Evolutionary conservation across 345 rosid genomes (phyloP), one percentile per base, ranked within the genome.

Genomic region (Noccaea bulbosa): DNA sequence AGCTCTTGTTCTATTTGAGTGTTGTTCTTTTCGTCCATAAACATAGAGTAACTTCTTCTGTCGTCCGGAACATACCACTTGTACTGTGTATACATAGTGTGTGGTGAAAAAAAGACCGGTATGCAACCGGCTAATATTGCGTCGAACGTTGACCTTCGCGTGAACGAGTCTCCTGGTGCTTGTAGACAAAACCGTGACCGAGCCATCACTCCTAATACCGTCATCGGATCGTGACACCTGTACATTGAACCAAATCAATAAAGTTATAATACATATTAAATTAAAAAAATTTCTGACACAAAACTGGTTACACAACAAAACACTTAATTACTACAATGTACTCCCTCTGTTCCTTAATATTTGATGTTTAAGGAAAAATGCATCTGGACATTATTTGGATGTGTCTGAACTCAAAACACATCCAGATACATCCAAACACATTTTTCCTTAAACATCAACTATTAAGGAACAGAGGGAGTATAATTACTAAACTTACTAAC

Each of bases 51-150:
- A 45, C 79, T 70, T 7, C 67, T 24, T 17, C 11, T 54, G 20
- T 84, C 73, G 49, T 66, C 77, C 0, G 91, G 86, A 4, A 86
- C 69, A 77, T 82, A 68, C 90, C 90, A 86, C 44, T 11, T 40
- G 54, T 86, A 86, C 33, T 86, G 83, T 38, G 69, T 67, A 54
- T 81, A 86, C 9, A 80, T 82, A 0, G 90, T 82, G 12, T 57
- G 72, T 1, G 81, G 85, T 55, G 82, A 84, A 61, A 86, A 86
- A 70, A 86, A 86, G 3, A 86, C 88, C 0, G 85, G 90, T 41
- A 84, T 84, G 51, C 86, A 86, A 1, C 88, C 84, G 0, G 83
- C 82, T 17, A 86, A 32, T 2, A 86, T 84, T 5, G 90, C 73
- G 60, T 86, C 88, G 43, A 86, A 86, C 1, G 77, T 75, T 32